Base-by-base conservation (phyloP, 148 eudicot species). In the Diospyros kaki region DNA sequence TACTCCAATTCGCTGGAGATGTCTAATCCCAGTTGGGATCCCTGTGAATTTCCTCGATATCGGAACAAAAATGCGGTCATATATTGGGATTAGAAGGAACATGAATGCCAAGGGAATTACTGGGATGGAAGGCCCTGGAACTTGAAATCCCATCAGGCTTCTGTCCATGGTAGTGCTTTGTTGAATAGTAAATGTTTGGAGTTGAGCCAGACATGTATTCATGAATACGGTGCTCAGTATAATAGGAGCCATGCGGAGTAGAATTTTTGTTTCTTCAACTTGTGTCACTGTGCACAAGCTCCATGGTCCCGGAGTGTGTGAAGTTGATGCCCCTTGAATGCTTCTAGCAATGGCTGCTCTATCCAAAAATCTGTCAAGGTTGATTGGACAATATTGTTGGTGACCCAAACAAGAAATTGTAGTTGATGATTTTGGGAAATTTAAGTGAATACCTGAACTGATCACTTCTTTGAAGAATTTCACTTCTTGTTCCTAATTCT, bases 151-250 rank as follows among this genome's bases (percentile, higher is more conserved):
- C 11, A 79, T 75, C 28, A 86, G 51, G 9, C 58, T 78, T 66
- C 82, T 77, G 82, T 86, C 81, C 87, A 84, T 77, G 61, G 87
- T 84, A 4, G 58, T 77, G 79, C 85, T 81, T 76, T 86, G 89
- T 73, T 86, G 87, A 69, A 86, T 78, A 10, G 81, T 51, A 58
- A 86, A 86, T 8, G 89, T 86, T 65, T 86, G 89, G 66, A 84
- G 87, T 76, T 86, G 85, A 75, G 89, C 87, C 73, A 86, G 75
- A 58, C 87, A 86, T 10, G 87, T 86, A 78, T 84, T 86, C 89
- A 86, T 82, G 81, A 86, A 82, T n/a, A 86, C 64, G 5, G 87
- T 86, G 77, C 87, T 86, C 12, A 84, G 15, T 58, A 86, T 78
- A 46, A 86, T 84, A 4, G 89, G 89, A 11, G 84, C 76, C 87